Percentiles rank a stretch among this genome's conserved stretches.
Conservation (phyloP, 305 asterid species). For the Fraxinus greggii region DNA sequence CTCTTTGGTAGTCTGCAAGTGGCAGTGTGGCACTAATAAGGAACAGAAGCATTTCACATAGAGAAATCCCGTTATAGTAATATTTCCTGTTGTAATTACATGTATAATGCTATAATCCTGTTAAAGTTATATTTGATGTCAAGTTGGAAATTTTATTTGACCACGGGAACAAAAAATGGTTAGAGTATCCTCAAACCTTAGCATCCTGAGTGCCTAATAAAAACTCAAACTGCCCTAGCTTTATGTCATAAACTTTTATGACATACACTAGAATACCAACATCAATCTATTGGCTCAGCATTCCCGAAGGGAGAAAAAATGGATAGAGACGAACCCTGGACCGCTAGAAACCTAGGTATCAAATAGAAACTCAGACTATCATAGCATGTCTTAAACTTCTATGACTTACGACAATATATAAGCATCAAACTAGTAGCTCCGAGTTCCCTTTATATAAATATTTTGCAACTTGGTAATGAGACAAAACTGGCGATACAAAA, state of each 20-base stretch:
- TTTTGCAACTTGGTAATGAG: background rate
- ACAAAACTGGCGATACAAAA: background rate
- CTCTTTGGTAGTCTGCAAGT: background rate
- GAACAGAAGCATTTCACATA: background rate
- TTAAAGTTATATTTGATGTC: background rate
- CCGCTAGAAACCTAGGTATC: background rate
- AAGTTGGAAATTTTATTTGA: background rate
- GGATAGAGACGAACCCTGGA: background rate
- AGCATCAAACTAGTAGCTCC: background rate
- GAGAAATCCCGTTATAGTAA: background rate
- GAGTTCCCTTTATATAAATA: background rate
- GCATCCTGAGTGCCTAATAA: background rate
- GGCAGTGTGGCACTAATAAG: background rate
- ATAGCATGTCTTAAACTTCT: background rate
- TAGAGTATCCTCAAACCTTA: background rate
- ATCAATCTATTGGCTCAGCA: background rate
- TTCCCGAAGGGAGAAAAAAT: background rate
- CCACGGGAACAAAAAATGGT: background rate
- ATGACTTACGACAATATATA: background rate
- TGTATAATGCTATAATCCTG: background rate
- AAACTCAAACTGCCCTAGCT: slow-evolving; percentile 3
- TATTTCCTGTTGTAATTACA: background rate
- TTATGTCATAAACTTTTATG: background rate
- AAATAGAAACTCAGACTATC: background rate
- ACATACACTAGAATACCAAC: background rate